phyloP scores from a whole-genome alignment of 106 monocot genomes.

The Dendrobium chrysotoxum region DNA sequence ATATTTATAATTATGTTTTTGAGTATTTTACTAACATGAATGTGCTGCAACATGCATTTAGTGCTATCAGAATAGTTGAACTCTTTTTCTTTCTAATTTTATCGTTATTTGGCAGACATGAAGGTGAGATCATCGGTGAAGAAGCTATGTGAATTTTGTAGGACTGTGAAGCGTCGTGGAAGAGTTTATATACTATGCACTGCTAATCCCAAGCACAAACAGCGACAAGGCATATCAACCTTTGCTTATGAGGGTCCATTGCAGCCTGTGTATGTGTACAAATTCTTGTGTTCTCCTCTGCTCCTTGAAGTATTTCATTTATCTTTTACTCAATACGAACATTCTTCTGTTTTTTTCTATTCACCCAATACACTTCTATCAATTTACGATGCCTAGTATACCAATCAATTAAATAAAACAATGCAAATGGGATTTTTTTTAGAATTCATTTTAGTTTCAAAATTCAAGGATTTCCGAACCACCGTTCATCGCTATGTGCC shows the following conservation, averaged over 20 bases:
- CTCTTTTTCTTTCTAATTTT: background rate
- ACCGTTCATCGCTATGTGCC: background rate
- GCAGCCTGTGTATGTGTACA: conserved; percentile 28
- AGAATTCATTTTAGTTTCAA: background rate
- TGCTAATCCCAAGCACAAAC: conserved; percentile 78
- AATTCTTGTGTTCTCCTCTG: background rate
- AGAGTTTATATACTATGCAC: conserved; percentile 63
- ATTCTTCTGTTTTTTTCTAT: background rate
- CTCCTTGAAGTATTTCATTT: background rate
- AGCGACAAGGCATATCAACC: conserved; percentile 64
- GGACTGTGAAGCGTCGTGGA: conserved; percentile 62
- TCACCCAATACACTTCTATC: background rate
- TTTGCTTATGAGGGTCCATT: conserved; percentile 51
- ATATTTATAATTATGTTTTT: background rate
- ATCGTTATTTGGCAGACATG: conserved; percentile 26
- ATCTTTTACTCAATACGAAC: background rate
- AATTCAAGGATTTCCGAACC: background rate
- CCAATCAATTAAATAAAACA: background rate
- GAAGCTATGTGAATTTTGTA: conserved; percentile 76
- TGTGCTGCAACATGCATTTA: background rate
- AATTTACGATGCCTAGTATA: background rate
- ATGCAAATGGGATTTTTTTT: background rate
- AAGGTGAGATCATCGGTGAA: conserved; percentile 83
- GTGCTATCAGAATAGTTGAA: background rate
- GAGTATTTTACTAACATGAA: background rate